These are phyloP conservation scores for Cytospora mali DNA, from an alignment of 2,329 filamentous ascomycete species.

Conservation along the genomic window DNA sequence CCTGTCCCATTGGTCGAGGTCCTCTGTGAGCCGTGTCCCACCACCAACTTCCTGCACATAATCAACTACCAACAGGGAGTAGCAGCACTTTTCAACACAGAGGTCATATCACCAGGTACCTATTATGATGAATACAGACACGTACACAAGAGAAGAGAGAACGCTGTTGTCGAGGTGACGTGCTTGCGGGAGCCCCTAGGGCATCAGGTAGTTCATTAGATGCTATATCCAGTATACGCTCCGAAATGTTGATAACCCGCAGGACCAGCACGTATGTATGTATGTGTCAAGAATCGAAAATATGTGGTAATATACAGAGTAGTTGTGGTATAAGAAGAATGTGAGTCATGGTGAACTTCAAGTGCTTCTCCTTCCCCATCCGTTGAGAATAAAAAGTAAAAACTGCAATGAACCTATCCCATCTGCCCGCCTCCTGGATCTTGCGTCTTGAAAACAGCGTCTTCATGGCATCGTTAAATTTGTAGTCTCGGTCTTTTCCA, in stretches of 20 bases:
- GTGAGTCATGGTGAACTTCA: constrained; percentile 6
- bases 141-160: neutral
- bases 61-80: too few species aligned
- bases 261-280: constrained; percentile 10
- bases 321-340: constrained; percentile 15
- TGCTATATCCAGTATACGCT: constrained; percentile 22
- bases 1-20: too few species aligned
- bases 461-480: constrained; percentile 7
- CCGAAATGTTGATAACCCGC: constrained; percentile 17
- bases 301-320: constrained; percentile 17
- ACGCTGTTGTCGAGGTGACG: neutral
- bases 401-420: neutral
- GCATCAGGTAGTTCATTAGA: constrained; percentile 20
- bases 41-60: too few species aligned
- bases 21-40: too few species aligned
- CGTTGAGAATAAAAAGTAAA: constrained; percentile 11
- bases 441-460: constrained; percentile 12
- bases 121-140: neutral
- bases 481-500: neutral
- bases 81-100: too few species aligned
- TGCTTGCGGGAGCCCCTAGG: constrained; percentile 3
- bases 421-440: constrained; percentile 10
- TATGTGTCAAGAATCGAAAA: constrained; percentile 21
- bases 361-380: constrained; percentile 11
- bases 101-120: neutral